Evolutionary conservation across 2,329 filamentous ascomycete genomes (phyloP), one percentile per base, ranked within the genome.

Genomic region (Verticillium dahliae): DNA sequence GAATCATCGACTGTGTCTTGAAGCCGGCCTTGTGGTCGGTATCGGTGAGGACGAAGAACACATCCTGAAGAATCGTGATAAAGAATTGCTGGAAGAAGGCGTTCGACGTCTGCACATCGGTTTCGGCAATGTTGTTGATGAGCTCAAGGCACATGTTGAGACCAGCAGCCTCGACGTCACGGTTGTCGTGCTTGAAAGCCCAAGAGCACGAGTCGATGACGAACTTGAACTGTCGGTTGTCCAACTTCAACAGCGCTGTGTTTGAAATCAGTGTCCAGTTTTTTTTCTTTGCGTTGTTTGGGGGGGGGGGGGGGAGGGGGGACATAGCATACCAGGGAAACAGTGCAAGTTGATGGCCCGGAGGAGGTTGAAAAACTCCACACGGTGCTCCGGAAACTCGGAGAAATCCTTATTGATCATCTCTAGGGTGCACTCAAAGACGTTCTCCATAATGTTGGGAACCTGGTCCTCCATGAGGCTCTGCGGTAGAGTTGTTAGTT

Each of bases 401-500:
- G 96, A 97, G 77, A 99, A 99, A 76, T 99, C 95, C 80, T 99
- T 99, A 85, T 98, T 99, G 80, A 99, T 99, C 95, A 99, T 99
- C 71, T 97, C 92, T 61, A 99, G 82, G 3, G 95, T 99, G 80
- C 94, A 98, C 76, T 98, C 94, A 70, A 99, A 99, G 33, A 99
- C 92, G 68, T 94, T 96, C 75, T 98, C 93, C 91, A 99, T 97
- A 71, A 99, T 98, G 57, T 89, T 89, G 10, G 95, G 92, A 54
- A 99, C 92, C 76, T 98, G 95, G 73, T 98, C 95, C 74, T 98
- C 95, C 96, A 99, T 99, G 71, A 98, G 82, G 67, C 86, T 86
- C 91, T 96, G 45, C 6, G 60, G 9, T 11, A 31, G 27, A 3
- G 27, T 56, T 18, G 33, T 62, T 22, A 69, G 65, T 78, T 76